phyloP scores from a whole-genome alignment of 768 basidiomycete genomes.

The Lactarius vividus region DNA sequence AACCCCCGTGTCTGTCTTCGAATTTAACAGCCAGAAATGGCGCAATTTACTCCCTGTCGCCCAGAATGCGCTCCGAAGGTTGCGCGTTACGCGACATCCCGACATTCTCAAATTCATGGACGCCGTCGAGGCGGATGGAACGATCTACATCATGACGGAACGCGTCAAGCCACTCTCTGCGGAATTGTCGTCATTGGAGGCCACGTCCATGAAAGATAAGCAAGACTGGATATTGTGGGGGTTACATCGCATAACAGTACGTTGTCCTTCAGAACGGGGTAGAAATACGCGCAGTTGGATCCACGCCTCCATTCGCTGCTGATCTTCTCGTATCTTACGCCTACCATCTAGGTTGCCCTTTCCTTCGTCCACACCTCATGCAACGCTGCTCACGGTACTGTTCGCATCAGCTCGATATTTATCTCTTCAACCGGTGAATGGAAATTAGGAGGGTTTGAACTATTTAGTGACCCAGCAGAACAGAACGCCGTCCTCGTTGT shows the following conservation, averaged over 20 bases:
- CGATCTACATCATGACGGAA: conserved; percentile 93
- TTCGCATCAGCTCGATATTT: conserved; percentile 76
- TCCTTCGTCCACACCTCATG: conserved; percentile 87
- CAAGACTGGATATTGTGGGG: conserved; percentile 96
- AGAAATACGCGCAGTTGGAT: not conserved
- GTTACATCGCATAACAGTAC: conserved; percentile 81
- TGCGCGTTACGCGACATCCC: conserved; percentile 90
- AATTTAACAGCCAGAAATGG: conserved; percentile 74
- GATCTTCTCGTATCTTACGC: not conserved
- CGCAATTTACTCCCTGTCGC: conserved; percentile 71
- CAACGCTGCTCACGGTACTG: conserved; percentile 78
- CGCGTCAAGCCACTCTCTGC: conserved; percentile 73
- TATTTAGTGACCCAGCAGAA: conserved; percentile 81
- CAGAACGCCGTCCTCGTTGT: conserved; percentile 79
- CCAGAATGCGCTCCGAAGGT: conserved; percentile 84
- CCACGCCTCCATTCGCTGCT: not conserved
- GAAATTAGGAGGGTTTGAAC: conserved; percentile 94
- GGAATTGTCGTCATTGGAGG: conserved; percentile 60
- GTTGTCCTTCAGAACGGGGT: conserved; percentile 33
- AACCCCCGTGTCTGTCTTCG: conserved; percentile 83
- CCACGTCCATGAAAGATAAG: conserved; percentile 57
- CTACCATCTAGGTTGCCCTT: conserved; percentile 65
- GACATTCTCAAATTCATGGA: conserved; percentile 97
- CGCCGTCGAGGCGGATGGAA: conserved; percentile 82
- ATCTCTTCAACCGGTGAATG: conserved; percentile 94